phyloP scores from a whole-genome alignment of 2,329 filamentous ascomycete species.

The Elsinoe australis region DNA sequence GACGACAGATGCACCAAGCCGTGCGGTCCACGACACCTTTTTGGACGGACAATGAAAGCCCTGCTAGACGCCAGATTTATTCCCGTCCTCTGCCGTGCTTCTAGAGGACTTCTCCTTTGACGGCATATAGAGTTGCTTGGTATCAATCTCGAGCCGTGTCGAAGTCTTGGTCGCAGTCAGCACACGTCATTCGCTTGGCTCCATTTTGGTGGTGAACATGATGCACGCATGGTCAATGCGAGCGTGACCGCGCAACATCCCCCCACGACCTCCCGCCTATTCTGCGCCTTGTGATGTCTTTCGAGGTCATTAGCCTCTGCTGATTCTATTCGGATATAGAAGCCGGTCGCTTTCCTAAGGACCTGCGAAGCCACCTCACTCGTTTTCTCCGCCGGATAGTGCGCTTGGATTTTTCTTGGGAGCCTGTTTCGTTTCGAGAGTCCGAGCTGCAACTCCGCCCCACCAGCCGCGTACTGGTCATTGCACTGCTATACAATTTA shows the following conservation, averaged over 20 bases:
- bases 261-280: conserved; percentile 1
- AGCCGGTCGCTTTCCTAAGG: not conserved
- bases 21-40: too few species aligned
- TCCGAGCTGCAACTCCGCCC: not conserved
- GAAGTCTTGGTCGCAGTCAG: conserved; percentile 6
- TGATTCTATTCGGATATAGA: not conserved
- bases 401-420: not conserved
- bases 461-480: not conserved
- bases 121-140: conserved; percentile 9
- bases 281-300: conserved; percentile 8
- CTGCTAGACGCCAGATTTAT: too few species aligned
- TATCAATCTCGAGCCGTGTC: not conserved
- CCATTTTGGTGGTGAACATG: not conserved
- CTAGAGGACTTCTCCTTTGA: too few species aligned
- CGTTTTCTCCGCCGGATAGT: too few species aligned
- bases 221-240: not conserved
- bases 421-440: not conserved
- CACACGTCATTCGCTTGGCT: conserved; percentile 13
- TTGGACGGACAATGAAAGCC: too few species aligned
- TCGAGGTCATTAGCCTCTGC: not conserved
- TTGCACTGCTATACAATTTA: too few species aligned
- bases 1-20: too few species aligned
- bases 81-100: too few species aligned
- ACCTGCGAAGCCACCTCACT: not conserved
- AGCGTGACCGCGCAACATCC: conserved; percentile 11